Base-by-base conservation (phyloP, 208 protist genomes). In the Endotrypanum monterogeii region DNA sequence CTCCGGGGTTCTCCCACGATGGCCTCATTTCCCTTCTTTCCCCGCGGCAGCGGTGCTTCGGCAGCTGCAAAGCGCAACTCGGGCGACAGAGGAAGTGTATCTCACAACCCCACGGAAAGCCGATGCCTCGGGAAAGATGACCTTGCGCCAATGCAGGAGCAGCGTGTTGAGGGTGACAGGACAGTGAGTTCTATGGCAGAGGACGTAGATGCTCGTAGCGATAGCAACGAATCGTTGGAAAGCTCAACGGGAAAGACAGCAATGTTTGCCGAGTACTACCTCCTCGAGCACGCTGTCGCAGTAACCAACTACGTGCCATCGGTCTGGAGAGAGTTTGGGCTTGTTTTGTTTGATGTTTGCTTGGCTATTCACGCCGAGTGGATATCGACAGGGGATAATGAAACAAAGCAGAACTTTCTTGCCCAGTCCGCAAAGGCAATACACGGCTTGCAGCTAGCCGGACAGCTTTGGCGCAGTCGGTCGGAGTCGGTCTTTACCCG, bases 321-420 rank as follows among this genome's bases (percentile, higher is more conserved):
- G 18, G 83, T 92, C 37, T 97, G 92, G 92, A 82, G 89, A 30
- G 92, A 97, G 82, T 95, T 97, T 71, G 89, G 90, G 23, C 82
- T 95, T 23, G 71, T 95, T 23, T 80, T 97, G 14, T 97, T 97
- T 66, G 92, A 97, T 62, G 76, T 97, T 1, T 95, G 92, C 67
- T 79, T 93, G 76, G 90, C 92, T 23, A 97, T 97, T 41, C 83
- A 92, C 79, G 78, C 79, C 12, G 92, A 97, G 84, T 97, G 88
- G 84, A 58, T 74, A 62, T 55, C 55, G 37, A 95, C 92, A 44
- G 70, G 51, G 9, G 92, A 97, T 25, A 60, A 76, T 16, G 87
- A 88, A 52, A 97, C 92, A 58, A 89, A 93, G 58, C 51, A 78
- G 28, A 97, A 97, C 82, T 97, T 95, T 61, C 63, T 83, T 46